A percentile compares a stretch with the other conserved stretches of the same genome.
Evolutionary conservation across 2,329 filamentous ascomycete species (phyloP).

Genomic region (Pseudogymnoascus sp.): DNA sequence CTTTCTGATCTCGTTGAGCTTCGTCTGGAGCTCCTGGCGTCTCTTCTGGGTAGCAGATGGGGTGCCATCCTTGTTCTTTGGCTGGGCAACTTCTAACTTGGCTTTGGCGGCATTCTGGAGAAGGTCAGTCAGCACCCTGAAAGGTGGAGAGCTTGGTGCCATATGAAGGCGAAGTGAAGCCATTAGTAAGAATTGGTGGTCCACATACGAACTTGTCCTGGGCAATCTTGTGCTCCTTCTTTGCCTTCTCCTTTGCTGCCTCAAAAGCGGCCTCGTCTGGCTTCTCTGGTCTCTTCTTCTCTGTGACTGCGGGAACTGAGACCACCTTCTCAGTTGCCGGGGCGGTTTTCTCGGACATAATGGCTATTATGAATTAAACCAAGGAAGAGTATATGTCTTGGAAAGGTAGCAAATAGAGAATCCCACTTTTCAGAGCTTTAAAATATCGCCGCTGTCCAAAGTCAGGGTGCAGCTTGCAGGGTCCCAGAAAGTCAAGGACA

Average conservation of each 20-base stretch:
- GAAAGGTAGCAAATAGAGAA: neutral
- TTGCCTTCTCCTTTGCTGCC: slow-evolving; percentile 66
- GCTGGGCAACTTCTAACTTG: slow-evolving; percentile 77
- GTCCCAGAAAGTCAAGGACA: slow-evolving; percentile 9
- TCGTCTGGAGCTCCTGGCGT: slow-evolving; percentile 74
- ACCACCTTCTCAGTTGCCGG: slow-evolving; percentile 1
- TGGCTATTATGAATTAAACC: neutral
- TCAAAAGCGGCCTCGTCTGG: slow-evolving; percentile 84
- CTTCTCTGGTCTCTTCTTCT: slow-evolving; percentile 63
- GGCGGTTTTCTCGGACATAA: slow-evolving; percentile 3
- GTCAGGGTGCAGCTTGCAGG: slow-evolving; percentile 4
- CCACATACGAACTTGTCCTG: slow-evolving; percentile 61
- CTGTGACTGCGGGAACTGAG: slow-evolving; percentile 23
- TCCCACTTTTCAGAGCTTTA: neutral
- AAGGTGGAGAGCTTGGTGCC: neutral
- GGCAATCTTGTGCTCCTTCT: slow-evolving; percentile 76
- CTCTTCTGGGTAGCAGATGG: slow-evolving; percentile 67
- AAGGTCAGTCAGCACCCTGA: slow-evolving; percentile 17
- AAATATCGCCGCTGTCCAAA: neutral
- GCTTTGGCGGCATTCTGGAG: slow-evolving; percentile 76
- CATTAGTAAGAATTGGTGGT: slow-evolving; percentile 2
- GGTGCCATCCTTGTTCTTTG: slow-evolving; percentile 63
- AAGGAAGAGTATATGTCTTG: neutral
- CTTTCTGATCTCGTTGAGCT: slow-evolving; percentile 76
- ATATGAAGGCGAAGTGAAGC: neutral